These are phyloP conservation scores for Heterobasidion parviporum DNA, from an alignment of 1,284 basidiomycete genomes.

Conservation along the genomic window DNA sequence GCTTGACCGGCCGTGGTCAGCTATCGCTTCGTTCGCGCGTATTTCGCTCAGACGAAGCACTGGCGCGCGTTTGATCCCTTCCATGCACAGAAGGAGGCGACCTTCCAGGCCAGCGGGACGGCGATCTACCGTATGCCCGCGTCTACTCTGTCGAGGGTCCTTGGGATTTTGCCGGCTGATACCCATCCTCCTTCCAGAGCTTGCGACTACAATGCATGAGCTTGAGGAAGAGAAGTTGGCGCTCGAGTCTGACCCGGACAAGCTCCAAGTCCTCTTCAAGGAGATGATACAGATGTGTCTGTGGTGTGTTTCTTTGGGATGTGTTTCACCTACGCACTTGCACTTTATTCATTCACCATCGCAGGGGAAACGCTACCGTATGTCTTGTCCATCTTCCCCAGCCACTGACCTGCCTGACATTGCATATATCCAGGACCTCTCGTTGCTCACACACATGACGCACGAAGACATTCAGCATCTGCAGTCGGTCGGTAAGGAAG, in stretches of 20 bases:
- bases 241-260: slow-evolving; percentile 38
- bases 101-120: slow-evolving; percentile 74
- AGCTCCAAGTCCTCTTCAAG: slow-evolving; percentile 60
- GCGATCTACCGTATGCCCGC: slow-evolving; percentile 63
- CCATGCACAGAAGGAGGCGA: slow-evolving; percentile 70
- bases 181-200: slow-evolving; percentile 33
- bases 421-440: slow-evolving; percentile 53
- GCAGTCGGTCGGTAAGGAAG: slow-evolving; percentile 75
- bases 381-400: not conserved
- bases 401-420: not conserved
- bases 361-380: slow-evolving; percentile 78
- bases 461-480: slow-evolving; percentile 77
- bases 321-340: not conserved
- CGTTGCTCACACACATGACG: slow-evolving; percentile 74
- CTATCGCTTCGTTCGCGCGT: slow-evolving; percentile 78
- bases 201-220: slow-evolving; percentile 63
- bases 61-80: slow-evolving; percentile 89
- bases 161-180: no score
- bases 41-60: slow-evolving; percentile 61
- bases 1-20: slow-evolving; percentile 27
- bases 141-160: not conserved
- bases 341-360: not conserved
- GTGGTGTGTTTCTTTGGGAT: slow-evolving; percentile 39
- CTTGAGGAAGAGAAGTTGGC: slow-evolving; percentile 41
- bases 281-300: slow-evolving; percentile 88